Evolutionary conservation across 345 rosid genomes (phyloP), one percentile per base, ranked within the genome.

Genomic region (Ceriops zippeliana): DNA sequence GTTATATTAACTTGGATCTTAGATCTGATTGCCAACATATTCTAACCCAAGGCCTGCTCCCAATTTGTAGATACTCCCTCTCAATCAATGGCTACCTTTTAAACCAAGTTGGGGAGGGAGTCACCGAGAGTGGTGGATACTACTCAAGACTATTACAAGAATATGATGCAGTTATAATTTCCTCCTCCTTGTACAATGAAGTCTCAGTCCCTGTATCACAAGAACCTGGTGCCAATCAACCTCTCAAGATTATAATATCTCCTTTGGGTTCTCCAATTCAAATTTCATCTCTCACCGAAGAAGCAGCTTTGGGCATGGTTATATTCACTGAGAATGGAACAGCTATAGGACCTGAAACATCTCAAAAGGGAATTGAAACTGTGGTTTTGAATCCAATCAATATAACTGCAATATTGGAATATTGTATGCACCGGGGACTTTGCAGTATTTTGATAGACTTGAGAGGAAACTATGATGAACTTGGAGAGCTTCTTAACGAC

Each of bases 61-160:
- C 76, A 67, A 69, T 37, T 64, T 80, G 67, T 60, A 87, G 96
- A 75, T 90, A 83, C 85, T 81, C 96, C 57, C 79, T 93, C 47
- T 88, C 91, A 38, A 78, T 80, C 58, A 86, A 87, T 77, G 96
- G 96, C 49, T 74, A 78, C 35, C 26, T 82, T 61, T 54, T 80
- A 1, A 78, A 89, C 72, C 80, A 80, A 78, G 85, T 87, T 20
- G 96, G 96, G n/a, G 88, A 83, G 73, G 86, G 89, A 57, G 89
- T 69, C 31, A 31, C 63, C 0, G 76, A 78, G 66, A 17, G 34
- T 56, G 89, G 91, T 73, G 95, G 98, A 58, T 85, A 89, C 84
- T 87, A 88, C 84, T 88, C 86, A 24, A 78, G 75, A 73, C 68
- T 93, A 73, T 80, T 87, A 61, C 93, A 86, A 66, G 89, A 95